Percentiles rank a stretch among this genome's conserved stretches.
Conservation (phyloP, 169 alveolate genomes). For the Plasmodium billcollinsi region DNA sequence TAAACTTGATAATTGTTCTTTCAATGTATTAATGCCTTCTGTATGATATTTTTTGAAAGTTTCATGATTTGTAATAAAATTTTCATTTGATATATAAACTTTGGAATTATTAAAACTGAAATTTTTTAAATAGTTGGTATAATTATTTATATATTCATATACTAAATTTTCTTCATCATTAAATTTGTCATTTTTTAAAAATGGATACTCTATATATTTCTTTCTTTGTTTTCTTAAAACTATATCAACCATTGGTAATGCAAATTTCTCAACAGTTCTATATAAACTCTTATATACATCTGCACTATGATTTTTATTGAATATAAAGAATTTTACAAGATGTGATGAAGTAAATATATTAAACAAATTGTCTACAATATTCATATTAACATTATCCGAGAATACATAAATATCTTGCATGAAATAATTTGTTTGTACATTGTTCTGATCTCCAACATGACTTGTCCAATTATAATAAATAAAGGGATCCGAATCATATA, state of each 20-base stretch:
- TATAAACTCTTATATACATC: slow-evolving; percentile 11
- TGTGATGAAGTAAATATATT: slow-evolving; percentile 27
- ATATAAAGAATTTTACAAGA: slow-evolving; percentile 52
- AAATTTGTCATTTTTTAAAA: slow-evolving; percentile 6
- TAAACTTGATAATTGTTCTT: slow-evolving; percentile 18
- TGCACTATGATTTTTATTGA: slow-evolving; percentile 4
- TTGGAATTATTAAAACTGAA: slow-evolving; percentile 12
- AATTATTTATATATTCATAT: slow-evolving; percentile 48
- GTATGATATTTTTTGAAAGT: slow-evolving; percentile 20
- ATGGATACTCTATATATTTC: slow-evolving; percentile 13
- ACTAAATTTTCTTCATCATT: slow-evolving; percentile 12
- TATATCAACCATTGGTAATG: slow-evolving; percentile 15
- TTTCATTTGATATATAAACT: neutral
- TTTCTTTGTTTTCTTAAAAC: slow-evolving; percentile 8
- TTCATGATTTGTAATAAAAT: slow-evolving; percentile 7
- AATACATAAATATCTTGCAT: slow-evolving; percentile 19
- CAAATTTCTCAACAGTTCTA: slow-evolving; percentile 27
- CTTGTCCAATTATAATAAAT: slow-evolving; percentile 67
- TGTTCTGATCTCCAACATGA: slow-evolving; percentile 40
- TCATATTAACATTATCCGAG: slow-evolving; percentile 56
- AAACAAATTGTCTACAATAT: slow-evolving; percentile 21
- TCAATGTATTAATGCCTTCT: neutral
- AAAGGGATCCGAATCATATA: slow-evolving; percentile 50
- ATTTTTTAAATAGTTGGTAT: slow-evolving; percentile 39
- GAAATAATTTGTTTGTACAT: neutral